Conservation (phyloP, 1,284 basidiomycete species). For the Blastosporella zonata region DNA sequence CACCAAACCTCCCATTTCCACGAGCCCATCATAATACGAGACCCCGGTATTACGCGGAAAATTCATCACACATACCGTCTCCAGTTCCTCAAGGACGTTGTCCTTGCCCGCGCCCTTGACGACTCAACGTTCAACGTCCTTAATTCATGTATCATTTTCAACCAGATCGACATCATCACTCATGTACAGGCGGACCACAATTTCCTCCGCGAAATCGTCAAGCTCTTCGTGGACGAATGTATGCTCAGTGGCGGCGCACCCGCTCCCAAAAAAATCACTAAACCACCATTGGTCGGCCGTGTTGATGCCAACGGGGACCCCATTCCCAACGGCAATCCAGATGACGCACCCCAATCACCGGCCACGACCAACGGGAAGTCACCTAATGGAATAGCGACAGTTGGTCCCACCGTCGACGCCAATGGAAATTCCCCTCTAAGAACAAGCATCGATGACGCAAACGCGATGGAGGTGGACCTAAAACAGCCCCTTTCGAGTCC, state of each 20-base stretch:
- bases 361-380: constrained; percentile 18
- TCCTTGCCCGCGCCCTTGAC: constrained; percentile 91
- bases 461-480: constrained; percentile 38
- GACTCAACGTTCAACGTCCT: constrained; percentile 97
- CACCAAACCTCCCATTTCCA: constrained; percentile 79
- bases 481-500: too few species aligned
- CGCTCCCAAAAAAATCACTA: constrained; percentile 21
- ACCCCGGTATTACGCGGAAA: constrained; percentile 74
- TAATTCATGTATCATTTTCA: constrained; percentile 97
- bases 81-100: constrained; percentile 97
- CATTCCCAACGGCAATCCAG: constrained; percentile 16
- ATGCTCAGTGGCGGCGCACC: constrained; percentile 39
- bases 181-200: constrained; percentile 79
- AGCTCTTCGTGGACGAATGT: constrained; percentile 71
- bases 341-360: constrained; percentile 6
- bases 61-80: constrained; percentile 97
- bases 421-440: constrained; percentile 22
- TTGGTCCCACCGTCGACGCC: constrained; percentile 30
- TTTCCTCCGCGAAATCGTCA: constrained; percentile 79
- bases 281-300: constrained; percentile 24
- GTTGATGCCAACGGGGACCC: constrained; percentile 29
- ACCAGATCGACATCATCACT: constrained; percentile 96
- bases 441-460: constrained; percentile 18
- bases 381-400: constrained; percentile 14
- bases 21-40: constrained; percentile 81